Percentiles rank a stretch among this genome's conserved stretches.
These are phyloP conservation scores for Datisca glomerata DNA, from an alignment of 306 rosid genomes.

Conservation along the genomic window DNA sequence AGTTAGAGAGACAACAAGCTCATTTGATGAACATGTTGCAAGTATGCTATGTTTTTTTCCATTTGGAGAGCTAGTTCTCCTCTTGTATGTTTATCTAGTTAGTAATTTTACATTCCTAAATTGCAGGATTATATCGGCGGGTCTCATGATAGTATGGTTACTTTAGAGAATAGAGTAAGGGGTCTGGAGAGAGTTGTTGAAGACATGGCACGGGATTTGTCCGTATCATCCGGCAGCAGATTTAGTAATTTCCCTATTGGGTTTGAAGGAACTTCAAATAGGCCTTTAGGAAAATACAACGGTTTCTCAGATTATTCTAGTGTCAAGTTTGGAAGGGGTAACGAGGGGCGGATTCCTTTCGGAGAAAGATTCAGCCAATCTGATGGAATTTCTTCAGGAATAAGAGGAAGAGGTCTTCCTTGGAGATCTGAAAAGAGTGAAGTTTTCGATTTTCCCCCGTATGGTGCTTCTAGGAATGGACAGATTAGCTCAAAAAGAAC, in stretches of 20 bases:
- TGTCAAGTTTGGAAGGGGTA: slow-evolving; percentile 68
- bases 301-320: slow-evolving; percentile 62
- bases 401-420: slow-evolving; percentile 72
- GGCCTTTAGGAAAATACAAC: slow-evolving; percentile 68
- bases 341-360: slow-evolving; percentile 51
- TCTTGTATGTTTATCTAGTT: slow-evolving; percentile 11
- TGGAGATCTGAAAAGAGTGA: slow-evolving; percentile 80
- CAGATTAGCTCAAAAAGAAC: slow-evolving; percentile 64
- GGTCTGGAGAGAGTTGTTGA: slow-evolving; percentile 98
- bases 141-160: slow-evolving; percentile 89
- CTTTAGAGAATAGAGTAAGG: slow-evolving; percentile 90
- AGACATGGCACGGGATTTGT: slow-evolving; percentile 91
- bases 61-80: slow-evolving; percentile 14
- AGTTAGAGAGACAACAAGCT: slow-evolving; percentile 91
- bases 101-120: slow-evolving; percentile 10
- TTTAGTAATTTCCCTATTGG: slow-evolving; percentile 61
- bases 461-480: slow-evolving; percentile 57
- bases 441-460: slow-evolving; percentile 63
- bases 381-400: slow-evolving; percentile 58
- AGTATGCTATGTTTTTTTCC: slow-evolving; percentile 29
- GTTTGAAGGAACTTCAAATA: slow-evolving; percentile 64
- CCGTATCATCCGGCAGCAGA: slow-evolving; percentile 76
- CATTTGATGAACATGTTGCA: slow-evolving; percentile 98
- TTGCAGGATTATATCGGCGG: slow-evolving; percentile 99
- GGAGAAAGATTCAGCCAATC: slow-evolving; percentile 72